Conservation (phyloP, 768 basidiomycete genomes). For the Galerina marginata region DNA sequence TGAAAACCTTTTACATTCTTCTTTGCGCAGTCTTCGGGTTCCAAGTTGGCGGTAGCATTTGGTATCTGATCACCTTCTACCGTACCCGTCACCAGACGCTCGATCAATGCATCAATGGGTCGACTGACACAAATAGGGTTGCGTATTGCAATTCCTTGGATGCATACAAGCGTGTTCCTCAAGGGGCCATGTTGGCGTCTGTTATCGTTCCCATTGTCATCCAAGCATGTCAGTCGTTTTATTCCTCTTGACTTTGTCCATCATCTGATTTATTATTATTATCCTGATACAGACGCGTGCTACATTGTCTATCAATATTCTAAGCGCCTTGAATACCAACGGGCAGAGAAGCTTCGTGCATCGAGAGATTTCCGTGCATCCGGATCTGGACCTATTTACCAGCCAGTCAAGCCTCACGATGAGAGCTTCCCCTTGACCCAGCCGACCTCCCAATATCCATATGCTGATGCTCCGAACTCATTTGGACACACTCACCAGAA, state of each 20-base stretch:
- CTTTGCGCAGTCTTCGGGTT: conserved; percentile 33
- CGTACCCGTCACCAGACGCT: conserved; percentile 28
- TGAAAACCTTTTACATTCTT: conserved; percentile 38
- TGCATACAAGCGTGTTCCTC: conserved; percentile 29
- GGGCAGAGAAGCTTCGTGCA: conserved; percentile 27
- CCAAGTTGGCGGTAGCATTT: conserved; percentile 37
- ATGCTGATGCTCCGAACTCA: conserved; percentile 33
- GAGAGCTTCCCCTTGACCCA: conserved; percentile 34
- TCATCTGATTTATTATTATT: conserved; percentile 6
- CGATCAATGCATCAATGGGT: conserved; percentile 34
- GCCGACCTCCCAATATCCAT: conserved; percentile 35
- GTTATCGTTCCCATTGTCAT: conserved; percentile 41
- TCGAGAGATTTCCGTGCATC: conserved; percentile 22
- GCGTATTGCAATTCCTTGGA: conserved; percentile 36
- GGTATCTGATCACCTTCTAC: conserved; percentile 38
- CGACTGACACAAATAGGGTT: conserved; percentile 29
- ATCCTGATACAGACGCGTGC: conserved; percentile 37
- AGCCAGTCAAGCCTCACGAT: conserved; percentile 32
- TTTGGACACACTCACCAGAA: conserved; percentile 28
- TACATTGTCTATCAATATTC: conserved; percentile 43
- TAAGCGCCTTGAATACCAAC: conserved; percentile 35
- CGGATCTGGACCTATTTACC: conserved; percentile 24
- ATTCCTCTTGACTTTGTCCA: background rate
- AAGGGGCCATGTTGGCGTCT: conserved; percentile 36
- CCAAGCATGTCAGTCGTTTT: conserved; percentile 41